phyloP scores from a whole-genome alignment of 2,329 filamentous ascomycete species.

The Exophiala oligosperma region DNA sequence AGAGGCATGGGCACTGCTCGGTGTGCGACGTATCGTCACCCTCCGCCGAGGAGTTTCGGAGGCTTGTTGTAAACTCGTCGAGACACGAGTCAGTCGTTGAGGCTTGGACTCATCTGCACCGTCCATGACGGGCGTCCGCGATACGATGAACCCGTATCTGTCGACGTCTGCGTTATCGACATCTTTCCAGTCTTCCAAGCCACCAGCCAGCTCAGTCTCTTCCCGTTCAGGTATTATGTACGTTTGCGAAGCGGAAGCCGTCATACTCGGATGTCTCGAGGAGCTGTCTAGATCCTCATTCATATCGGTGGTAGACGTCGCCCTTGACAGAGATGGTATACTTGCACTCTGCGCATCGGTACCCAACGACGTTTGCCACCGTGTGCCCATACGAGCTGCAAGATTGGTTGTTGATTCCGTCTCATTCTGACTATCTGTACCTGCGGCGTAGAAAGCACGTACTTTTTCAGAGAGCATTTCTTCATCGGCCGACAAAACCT shows the following conservation, averaged over 20 bases:
- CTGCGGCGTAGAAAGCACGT: conserved; percentile 63
- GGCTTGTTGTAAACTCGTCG: conserved; percentile 58
- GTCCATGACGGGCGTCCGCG: conserved; percentile 28
- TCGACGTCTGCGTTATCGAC: conserved; percentile 61
- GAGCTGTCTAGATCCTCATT: conserved; percentile 14
- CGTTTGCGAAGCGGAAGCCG: conserved; percentile 9
- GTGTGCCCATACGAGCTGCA: conserved; percentile 40
- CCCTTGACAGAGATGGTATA: conserved; percentile 31
- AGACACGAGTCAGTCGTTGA: conserved; percentile 56
- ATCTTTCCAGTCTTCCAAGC: conserved; percentile 66
- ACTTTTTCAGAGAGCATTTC: conserved; percentile 63
- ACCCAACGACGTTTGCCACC: conserved; percentile 39
- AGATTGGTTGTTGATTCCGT: conserved; percentile 38
- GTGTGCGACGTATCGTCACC: conserved; percentile 51
- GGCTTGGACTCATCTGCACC: conserved; percentile 30
- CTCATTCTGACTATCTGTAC: conserved; percentile 55
- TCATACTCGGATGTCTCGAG: conserved; percentile 12
- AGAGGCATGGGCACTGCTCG: conserved; percentile 47
- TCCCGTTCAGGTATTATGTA: conserved; percentile 41
- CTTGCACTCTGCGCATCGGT: conserved; percentile 33
- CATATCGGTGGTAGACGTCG: conserved; percentile 32
- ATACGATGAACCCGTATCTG: conserved; percentile 63
- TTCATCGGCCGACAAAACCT: conserved; percentile 64
- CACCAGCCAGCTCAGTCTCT: conserved; percentile 59
- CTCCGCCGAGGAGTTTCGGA: conserved; percentile 57